Evolutionary conservation across 1,284 basidiomycete species (phyloP).

Genomic region (Fomitopsis pinicola): DNA sequence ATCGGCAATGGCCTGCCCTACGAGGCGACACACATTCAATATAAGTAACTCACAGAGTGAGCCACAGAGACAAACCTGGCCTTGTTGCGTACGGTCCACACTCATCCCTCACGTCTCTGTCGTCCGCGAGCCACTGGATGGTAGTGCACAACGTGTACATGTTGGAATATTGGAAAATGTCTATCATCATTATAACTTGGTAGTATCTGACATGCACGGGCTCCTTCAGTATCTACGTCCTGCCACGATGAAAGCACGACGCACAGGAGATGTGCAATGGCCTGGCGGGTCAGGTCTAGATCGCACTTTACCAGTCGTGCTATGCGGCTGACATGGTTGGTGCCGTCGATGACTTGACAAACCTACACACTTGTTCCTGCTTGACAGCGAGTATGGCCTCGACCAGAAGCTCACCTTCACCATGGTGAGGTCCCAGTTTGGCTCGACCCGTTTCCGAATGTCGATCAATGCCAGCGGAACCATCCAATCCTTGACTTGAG

Average conservation of each 20-base stretch:
- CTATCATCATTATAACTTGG: conserved; percentile 93
- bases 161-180: conserved; percentile 98
- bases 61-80: conserved; percentile 41
- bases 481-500: conserved; percentile 88
- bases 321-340: conserved; percentile 88
- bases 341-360: conserved; percentile 81
- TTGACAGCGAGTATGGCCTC: neutral
- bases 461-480: conserved; percentile 91
- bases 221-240: neutral
- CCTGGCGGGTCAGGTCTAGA: conserved; percentile 77
- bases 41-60: neutral
- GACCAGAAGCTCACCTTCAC: conserved; percentile 52
- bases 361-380: conserved; percentile 41
- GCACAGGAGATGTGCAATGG: conserved; percentile 90
- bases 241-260: conserved; percentile 23
- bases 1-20: conserved; percentile 56
- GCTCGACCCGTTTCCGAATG: conserved; percentile 75
- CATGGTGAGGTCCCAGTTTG: conserved; percentile 97
- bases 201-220: conserved; percentile 62
- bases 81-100: conserved; percentile 88
- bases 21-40: neutral
- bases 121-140: conserved; percentile 82
- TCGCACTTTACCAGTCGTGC: conserved; percentile 92
- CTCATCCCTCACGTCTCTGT: conserved; percentile 79
- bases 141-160: conserved; percentile 90